Evolutionary conservation across 768 basidiomycete genomes (phyloP).

Genomic region (Boletus pseudopeckii): DNA sequence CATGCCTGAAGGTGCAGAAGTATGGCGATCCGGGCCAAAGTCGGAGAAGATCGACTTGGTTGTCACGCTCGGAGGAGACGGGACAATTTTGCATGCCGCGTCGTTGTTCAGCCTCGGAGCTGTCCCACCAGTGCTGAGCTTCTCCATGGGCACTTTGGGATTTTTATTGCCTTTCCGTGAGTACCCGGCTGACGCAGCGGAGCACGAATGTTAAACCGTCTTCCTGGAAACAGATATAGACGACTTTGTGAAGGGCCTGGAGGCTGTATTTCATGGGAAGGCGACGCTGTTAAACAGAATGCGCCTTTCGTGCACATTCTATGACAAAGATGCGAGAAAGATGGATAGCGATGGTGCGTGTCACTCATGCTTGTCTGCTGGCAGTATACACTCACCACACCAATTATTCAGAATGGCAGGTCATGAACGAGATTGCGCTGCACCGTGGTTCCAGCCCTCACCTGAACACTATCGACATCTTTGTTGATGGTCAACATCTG

Average conservation of each 20-base stretch:
- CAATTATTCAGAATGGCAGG: constrained; percentile 71
- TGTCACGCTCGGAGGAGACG: constrained; percentile 91
- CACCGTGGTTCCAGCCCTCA: constrained; percentile 92
- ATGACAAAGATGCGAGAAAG: constrained; percentile 54
- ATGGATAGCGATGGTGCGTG: constrained; percentile 60
- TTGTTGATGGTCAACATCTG: constrained; percentile 89
- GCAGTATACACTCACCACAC: background rate
- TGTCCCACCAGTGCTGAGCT: constrained; percentile 78
- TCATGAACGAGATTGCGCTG: constrained; percentile 94
- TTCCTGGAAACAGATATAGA: constrained; percentile 66
- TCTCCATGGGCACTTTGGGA: constrained; percentile 79
- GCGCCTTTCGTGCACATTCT: constrained; percentile 82
- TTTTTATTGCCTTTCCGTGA: constrained; percentile 92
- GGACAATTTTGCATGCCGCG: constrained; percentile 91
- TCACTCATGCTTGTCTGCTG: background rate
- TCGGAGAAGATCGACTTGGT: constrained; percentile 77
- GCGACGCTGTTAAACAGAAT: constrained; percentile 85
- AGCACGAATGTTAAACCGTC: background rate
- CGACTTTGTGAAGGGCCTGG: constrained; percentile 75
- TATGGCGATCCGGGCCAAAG: constrained; percentile 55
- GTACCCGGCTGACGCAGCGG: constrained; percentile 26
- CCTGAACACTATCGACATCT: constrained; percentile 90
- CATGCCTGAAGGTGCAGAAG: constrained; percentile 59
- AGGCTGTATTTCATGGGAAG: constrained; percentile 74
- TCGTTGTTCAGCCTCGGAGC: constrained; percentile 87